Conservation (phyloP, 2,329 filamentous ascomycete species). For the Colletotrichum costaricense region DNA sequence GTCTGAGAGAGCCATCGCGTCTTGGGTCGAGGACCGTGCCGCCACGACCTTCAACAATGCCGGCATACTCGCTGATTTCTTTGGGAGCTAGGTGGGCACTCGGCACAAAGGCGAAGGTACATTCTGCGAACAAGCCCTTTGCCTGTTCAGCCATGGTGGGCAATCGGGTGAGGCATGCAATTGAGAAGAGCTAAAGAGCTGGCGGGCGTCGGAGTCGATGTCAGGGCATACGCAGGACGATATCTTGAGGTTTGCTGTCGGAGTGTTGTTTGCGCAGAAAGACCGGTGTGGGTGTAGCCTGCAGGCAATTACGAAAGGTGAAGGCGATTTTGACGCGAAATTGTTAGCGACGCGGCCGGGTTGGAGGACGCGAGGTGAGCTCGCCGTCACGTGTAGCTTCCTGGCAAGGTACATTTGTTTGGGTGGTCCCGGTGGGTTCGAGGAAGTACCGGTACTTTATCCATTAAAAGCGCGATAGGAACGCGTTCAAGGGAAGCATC, state of each 20-base stretch:
- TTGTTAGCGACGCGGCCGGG: constrained; percentile 18
- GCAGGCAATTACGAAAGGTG: background rate
- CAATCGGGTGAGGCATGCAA: background rate
- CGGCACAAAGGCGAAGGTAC: constrained; percentile 58
- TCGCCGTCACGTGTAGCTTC: constrained; percentile 12
- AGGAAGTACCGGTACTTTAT: background rate
- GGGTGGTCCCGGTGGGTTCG: fast-evolving
- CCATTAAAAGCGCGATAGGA: background rate
- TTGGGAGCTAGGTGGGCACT: constrained; percentile 53
- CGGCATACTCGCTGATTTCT: constrained; percentile 56
- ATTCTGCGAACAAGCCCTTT: constrained; percentile 54
- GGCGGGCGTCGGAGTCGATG: background rate
- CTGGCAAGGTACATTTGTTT: background rate
- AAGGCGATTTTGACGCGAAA: constrained; percentile 29
- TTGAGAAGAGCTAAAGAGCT: background rate
- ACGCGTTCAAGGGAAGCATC: constrained; percentile 5
- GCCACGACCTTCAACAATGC: constrained; percentile 60
- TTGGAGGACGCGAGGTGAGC: constrained; percentile 11
- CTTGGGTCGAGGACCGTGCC: constrained; percentile 59
- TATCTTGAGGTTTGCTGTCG: background rate
- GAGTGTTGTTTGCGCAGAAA: constrained; percentile 1
- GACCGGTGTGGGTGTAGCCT: background rate
- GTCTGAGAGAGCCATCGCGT: constrained; percentile 59
- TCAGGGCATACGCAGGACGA: constrained; percentile 18
- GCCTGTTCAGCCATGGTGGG: constrained; percentile 38